phyloP scores from a whole-genome alignment of 1,284 basidiomycete genomes.

The Ganoderma lucidum region DNA sequence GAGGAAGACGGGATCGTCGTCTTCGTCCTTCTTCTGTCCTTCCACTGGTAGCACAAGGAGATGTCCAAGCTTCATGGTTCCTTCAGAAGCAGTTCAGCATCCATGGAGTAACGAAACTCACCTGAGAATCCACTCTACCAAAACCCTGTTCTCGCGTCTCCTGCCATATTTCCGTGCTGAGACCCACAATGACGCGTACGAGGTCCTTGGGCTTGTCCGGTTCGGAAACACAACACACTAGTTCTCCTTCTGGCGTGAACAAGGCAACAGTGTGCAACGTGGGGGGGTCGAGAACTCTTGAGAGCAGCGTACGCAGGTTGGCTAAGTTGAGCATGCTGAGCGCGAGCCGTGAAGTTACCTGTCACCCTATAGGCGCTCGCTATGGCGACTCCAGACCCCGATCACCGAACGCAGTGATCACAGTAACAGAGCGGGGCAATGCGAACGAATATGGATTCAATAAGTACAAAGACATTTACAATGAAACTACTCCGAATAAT shows the following conservation, averaged over 20 bases:
- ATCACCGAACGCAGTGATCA: neutral
- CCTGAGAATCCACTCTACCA: constrained; percentile 69
- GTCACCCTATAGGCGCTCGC: constrained; percentile 4
- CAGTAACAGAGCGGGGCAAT: neutral
- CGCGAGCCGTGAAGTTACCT: neutral
- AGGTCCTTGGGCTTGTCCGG: constrained; percentile 69
- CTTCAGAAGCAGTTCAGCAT: too few relatives aligned
- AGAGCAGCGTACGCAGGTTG: constrained; percentile 64
- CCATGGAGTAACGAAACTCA: neutral
- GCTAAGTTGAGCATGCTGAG: constrained; percentile 65
- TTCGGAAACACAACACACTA: constrained; percentile 63
- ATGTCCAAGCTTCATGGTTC: constrained; percentile 57
- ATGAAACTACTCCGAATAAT: constrained; percentile 32
- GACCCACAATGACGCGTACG: constrained; percentile 71
- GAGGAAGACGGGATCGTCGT: constrained; percentile 61
- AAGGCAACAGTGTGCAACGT: constrained; percentile 67
- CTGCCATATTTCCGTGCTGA: constrained; percentile 77
- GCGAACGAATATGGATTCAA: neutral
- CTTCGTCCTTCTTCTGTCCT: constrained; percentile 20
- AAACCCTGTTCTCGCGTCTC: constrained; percentile 67
- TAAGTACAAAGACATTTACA: constrained; percentile 15
- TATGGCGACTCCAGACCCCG: neutral
- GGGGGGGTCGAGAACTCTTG: constrained; percentile 60
- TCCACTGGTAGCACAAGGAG: constrained; percentile 64
- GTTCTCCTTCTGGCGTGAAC: constrained; percentile 67